Conservation (phyloP, 495 filamentous ascomycete genomes). For the Massariosphaeria phaeospora region DNA sequence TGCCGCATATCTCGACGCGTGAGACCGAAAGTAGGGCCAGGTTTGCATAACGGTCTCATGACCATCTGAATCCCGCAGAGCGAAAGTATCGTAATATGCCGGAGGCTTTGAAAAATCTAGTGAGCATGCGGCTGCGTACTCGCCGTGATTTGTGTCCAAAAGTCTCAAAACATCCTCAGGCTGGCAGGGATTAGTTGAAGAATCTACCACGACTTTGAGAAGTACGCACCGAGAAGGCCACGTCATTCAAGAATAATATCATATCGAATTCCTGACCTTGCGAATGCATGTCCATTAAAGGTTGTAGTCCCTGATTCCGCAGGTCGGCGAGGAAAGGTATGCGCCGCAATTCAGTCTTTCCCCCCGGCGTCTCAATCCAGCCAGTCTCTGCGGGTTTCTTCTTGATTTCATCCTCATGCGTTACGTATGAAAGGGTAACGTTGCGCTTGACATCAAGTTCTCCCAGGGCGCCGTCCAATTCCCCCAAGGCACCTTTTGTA, state of each 20-base stretch:
- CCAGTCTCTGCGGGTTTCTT: slow-evolving; percentile 42
- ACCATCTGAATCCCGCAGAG: slow-evolving; percentile 66
- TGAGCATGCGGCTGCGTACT: slow-evolving; percentile 77
- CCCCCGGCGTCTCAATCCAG: slow-evolving; percentile 52
- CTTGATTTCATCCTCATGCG: slow-evolving; percentile 52
- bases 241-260: slow-evolving; percentile 70
- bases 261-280: slow-evolving; percentile 54
- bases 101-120: slow-evolving; percentile 70
- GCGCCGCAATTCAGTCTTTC: slow-evolving; percentile 52
- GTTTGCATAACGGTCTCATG: slow-evolving; percentile 56
- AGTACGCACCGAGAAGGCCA: slow-evolving; percentile 58
- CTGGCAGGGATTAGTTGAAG: slow-evolving; percentile 35
- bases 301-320: slow-evolving; percentile 54
- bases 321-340: slow-evolving; percentile 64
- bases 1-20: slow-evolving; percentile 42
- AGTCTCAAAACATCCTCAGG: slow-evolving; percentile 62
- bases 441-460: slow-evolving; percentile 49
- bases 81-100: slow-evolving; percentile 78
- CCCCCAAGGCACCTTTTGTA: slow-evolving; percentile 59
- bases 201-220: neutral
- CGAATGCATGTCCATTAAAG: slow-evolving; percentile 45
- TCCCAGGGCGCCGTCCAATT: slow-evolving; percentile 54
- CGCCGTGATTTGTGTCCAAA: slow-evolving; percentile 64
- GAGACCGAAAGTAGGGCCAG: slow-evolving; percentile 73
- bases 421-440: slow-evolving; percentile 52